Base-by-base conservation (phyloP, 345 rosid genomes). In the Eutrema japonicum region DNA sequence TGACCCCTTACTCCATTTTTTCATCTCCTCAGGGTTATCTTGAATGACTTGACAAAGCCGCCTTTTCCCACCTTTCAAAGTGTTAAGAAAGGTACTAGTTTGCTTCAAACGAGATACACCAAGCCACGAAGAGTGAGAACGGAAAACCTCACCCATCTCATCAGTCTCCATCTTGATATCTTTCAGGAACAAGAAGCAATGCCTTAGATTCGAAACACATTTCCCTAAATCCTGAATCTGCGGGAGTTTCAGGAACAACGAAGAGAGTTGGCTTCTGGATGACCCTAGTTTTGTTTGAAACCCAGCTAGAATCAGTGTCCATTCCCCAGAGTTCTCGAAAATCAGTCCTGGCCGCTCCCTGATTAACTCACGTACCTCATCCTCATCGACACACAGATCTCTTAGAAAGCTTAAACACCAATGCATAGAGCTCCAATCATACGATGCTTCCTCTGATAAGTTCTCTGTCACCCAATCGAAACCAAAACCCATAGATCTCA, bases 11-110 rank as follows among this genome's bases (percentile, higher is more conserved):
- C 61, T 85, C 89, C 87, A 84, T 68, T 88, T 88, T 78, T 86
- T 87, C 85, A 94, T 58, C 80, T 73, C 86, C 42, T 82, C 78
- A 1, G 97, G 97, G 60, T 85, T 82, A 47, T 87, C 86, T 72
- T 63, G 84, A 64, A 94, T 81, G 80, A 74, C 41, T 48, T 83
- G 59, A 69, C 90, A 63, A 62, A 94, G 87, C 10, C 86, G 78
- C 55, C 36, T 83, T 71, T 85, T 89, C 64, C 92, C 89, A 57
- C 78, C 77, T 60, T 85, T 88, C 71, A 94, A 64, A 46, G 33
- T 56, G 40, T 35, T 9, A 32, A 86, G 78, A 55, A 88, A 58
- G 14, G 80, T 82, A 33, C 72, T 79, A 30, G 89, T 67, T 72
- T 62, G 86, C 84, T 89, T 89, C 83, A 91, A 68, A 56, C 65